Evolutionary conservation across 1,139 yeast genomes (phyloP), one percentile per base, ranked within the genome.

Genomic region (Yamadazyma dendronema): DNA sequence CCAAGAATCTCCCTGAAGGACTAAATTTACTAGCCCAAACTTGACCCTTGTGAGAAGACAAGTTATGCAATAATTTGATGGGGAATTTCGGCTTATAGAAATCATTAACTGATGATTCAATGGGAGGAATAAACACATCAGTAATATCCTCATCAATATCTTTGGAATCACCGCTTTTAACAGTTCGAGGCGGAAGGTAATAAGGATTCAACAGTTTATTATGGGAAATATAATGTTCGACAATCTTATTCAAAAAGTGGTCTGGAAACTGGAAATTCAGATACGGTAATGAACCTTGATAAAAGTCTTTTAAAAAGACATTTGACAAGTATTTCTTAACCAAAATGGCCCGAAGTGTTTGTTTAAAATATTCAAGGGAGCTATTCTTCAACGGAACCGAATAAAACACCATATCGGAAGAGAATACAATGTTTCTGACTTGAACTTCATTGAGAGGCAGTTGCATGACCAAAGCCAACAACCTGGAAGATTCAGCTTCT

Each of bases 11-110:
- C 2, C 97, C 97, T 60, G 76, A 74, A 29, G 89, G 87, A 3
- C 94, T 84, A 54, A 87, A 89, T 42, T 77, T 77, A 12, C 84
- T 69, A 52, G 72, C 83, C 97, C 97, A 90, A 4, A 87, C 94
- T 56, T 90, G 96, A 49, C 84, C 81, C 0, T 67, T 61, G 53
- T 86, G 94, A 36, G 70, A 67, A 2, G 62, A 54, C 16, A 88
- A 54, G 0, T 66, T 61, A 36, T 57, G 60, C 13, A 66, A 49
- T 12, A 61, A 57, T 13, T 62, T 41, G 27, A 32, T 61, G 1
- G 92, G 92, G 46, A 84, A 77, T 24, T 61, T 48, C 9, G 61
- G 47, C 39, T 53, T 55, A 39, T 61, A 52, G 25, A 33, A 34
- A 4, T 47, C 44, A 29, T 54, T 44, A 16, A 52, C 28, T 13